phyloP scores from a whole-genome alignment of 805 yeast genomes.

The Cyberlindnera nakhonratchasimensis region DNA sequence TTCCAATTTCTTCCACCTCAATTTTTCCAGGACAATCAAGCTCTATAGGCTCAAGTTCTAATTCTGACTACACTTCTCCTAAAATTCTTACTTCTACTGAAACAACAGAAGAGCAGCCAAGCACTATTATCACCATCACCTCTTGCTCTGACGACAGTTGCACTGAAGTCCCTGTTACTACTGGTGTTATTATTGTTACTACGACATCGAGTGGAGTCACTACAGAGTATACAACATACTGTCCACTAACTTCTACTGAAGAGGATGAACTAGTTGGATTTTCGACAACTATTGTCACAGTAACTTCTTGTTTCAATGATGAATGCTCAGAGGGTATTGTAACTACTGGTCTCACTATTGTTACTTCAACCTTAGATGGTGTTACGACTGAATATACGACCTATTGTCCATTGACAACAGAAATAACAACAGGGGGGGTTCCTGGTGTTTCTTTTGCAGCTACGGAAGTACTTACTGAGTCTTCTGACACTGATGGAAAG shows the following conservation, averaged over 20 bases:
- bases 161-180: conserved; percentile 1
- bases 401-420: conserved; percentile 10
- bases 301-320: conserved; percentile 7
- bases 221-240: conserved; percentile 30
- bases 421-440: background rate
- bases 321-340: conserved; percentile 1
- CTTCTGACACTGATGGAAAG: background rate
- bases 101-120: background rate
- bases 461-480: background rate
- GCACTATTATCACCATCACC: conserved; percentile 7
- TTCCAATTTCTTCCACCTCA: too few relatives aligned
- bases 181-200: conserved; percentile 9
- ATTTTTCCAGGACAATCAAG: too few relatives aligned
- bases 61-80: too few relatives aligned
- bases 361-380: conserved; percentile 21
- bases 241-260: conserved; percentile 4
- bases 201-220: conserved; percentile 25
- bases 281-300: conserved; percentile 4
- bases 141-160: conserved; percentile 6
- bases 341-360: conserved; percentile 8
- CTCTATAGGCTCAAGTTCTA: too few relatives aligned
- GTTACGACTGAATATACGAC: conserved; percentile 33
- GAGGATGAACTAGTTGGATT: background rate
- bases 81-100: background rate
- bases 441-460: background rate